Percentiles rank a stretch among this genome's conserved stretches.
These are phyloP conservation scores for Suillus tomentosus DNA, from an alignment of 768 basidiomycete genomes.

Conservation along the genomic window DNA sequence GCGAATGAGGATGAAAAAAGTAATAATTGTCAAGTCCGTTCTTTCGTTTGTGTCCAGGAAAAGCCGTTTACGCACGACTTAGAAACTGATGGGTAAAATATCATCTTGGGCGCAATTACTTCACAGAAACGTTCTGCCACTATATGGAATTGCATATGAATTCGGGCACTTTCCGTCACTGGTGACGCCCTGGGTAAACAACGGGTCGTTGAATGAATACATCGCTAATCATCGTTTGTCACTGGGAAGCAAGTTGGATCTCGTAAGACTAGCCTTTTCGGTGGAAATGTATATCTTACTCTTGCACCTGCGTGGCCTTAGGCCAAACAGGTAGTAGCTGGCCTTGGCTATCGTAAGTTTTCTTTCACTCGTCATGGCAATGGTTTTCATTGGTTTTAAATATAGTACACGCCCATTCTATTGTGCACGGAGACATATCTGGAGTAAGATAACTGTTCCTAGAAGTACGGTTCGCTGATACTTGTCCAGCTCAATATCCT, in stretches of 20 bases:
- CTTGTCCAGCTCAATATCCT: conserved; percentile 10
- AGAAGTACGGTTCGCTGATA: not conserved
- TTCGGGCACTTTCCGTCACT: conserved; percentile 26
- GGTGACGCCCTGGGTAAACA: conserved; percentile 29
- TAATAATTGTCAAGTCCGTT: not conserved
- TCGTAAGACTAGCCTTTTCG: conserved; percentile 17
- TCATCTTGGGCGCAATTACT: conserved; percentile 6
- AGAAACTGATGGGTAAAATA: conserved; percentile 5
- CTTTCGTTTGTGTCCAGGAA: not conserved
- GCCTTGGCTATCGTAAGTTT: conserved; percentile 11
- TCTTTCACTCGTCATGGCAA: no score
- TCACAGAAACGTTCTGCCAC: conserved; percentile 22
- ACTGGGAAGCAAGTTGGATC: conserved; percentile 11
- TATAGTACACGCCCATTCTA: conserved; percentile 8
- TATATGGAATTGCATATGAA: conserved; percentile 20
- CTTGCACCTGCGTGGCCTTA: not conserved
- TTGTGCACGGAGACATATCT: conserved; percentile 13
- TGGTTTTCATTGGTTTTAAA: not conserved
- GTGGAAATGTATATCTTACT: not conserved
- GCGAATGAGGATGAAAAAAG: not conserved
- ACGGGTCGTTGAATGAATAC: conserved; percentile 25
- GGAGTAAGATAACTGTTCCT: conserved; percentile 5
- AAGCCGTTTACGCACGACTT: not conserved
- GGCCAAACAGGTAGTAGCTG: conserved; percentile 7
- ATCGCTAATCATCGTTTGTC: conserved; percentile 12